Conservation (phyloP, 2,329 filamentous ascomycete species). For the Tolypocladium endophyticum region DNA sequence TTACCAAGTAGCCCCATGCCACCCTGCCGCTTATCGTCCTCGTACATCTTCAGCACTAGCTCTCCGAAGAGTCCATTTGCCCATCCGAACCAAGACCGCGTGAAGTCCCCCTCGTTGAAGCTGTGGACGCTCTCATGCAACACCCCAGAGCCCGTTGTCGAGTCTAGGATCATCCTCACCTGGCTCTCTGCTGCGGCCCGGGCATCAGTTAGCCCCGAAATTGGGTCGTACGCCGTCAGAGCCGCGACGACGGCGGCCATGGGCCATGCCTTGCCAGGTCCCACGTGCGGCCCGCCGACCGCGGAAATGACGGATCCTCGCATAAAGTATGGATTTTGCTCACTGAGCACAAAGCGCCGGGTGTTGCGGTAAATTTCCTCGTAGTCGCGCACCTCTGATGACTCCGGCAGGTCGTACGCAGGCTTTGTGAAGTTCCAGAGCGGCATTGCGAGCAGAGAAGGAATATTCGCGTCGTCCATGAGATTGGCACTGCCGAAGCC, state of each 20-base stretch:
- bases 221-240: not conserved
- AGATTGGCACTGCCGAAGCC: not conserved
- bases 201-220: not conserved
- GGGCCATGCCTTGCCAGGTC: not conserved
- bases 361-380: not conserved
- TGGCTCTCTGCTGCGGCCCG: not conserved
- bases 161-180: not conserved
- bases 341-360: not conserved
- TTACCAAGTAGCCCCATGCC: not conserved
- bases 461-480: not conserved
- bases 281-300: not conserved
- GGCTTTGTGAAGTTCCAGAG: not conserved
- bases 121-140: not conserved
- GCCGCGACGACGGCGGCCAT: not conserved
- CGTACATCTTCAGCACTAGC: not conserved
- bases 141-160: not conserved
- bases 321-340: not conserved
- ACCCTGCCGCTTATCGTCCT: not conserved
- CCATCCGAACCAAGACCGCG: not conserved
- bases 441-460: not conserved
- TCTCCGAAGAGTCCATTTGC: not conserved
- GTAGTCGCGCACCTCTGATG: not conserved
- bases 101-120: not conserved
- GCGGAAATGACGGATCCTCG: not conserved
- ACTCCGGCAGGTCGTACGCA: not conserved